These are phyloP conservation scores for Dipodascopsis uninucleata DNA, from an alignment of 805 yeast species.

Conservation along the genomic window DNA sequence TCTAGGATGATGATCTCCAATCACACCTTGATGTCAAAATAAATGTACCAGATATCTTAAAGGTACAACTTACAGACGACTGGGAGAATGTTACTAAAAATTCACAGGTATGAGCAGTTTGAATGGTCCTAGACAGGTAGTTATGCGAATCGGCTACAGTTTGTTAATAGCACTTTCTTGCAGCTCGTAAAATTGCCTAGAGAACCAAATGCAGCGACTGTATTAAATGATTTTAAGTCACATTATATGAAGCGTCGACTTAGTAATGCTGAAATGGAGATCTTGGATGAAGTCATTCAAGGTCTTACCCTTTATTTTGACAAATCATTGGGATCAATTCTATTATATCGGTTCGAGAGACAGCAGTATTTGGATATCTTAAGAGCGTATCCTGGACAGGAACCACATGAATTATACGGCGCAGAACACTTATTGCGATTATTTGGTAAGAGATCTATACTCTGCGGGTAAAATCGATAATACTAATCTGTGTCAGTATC, in stretches of 20 bases:
- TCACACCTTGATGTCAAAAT: conserved; percentile 50
- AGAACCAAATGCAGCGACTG: conserved; percentile 48
- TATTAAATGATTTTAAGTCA: conserved; percentile 51
- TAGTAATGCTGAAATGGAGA: conserved; percentile 44
- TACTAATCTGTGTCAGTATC: conserved; percentile 41
- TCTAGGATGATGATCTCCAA: conserved; percentile 18
- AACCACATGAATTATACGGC: conserved; percentile 59
- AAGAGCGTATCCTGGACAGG: conserved; percentile 37
- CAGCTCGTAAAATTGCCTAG: conserved; percentile 60
- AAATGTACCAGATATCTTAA: conserved; percentile 61
- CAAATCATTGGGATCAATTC: conserved; percentile 60
- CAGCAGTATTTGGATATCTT: conserved; percentile 60
- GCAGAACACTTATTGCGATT: conserved; percentile 77
- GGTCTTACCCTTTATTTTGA: conserved; percentile 76
- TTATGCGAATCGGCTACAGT: background rate
- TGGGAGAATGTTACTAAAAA: conserved; percentile 90
- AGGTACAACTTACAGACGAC: conserved; percentile 75
- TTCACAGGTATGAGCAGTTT: conserved; percentile 47
- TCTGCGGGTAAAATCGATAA: background rate
- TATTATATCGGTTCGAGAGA: conserved; percentile 73
- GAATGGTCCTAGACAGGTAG: too few relatives aligned
- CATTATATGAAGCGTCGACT: conserved; percentile 32
- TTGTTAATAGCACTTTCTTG: background rate
- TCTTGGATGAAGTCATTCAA: conserved; percentile 60
- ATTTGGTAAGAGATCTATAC: conserved; percentile 34